These are phyloP conservation scores for Porphyrellus cyaneotinctus DNA, from an alignment of 768 basidiomycete species.

Conservation along the genomic window DNA sequence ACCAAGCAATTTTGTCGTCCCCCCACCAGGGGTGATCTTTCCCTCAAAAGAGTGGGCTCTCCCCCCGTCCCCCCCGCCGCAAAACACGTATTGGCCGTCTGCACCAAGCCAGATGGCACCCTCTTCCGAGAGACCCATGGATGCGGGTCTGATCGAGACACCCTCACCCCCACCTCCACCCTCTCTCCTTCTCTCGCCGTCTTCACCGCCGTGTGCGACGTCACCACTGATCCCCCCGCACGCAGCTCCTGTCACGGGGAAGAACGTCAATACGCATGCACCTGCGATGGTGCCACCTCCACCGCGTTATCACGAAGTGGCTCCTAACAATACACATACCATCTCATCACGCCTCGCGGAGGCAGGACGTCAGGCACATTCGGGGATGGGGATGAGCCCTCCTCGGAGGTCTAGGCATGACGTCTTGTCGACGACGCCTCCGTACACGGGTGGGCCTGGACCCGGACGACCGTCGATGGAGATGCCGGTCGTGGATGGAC, in stretches of 20 bases:
- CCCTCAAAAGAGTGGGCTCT: slow-evolving; percentile 16
- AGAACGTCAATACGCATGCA: slow-evolving; percentile 6
- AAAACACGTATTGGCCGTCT: slow-evolving; percentile 13
- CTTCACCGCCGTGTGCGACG: slow-evolving; percentile 10
- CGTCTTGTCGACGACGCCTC: not conserved
- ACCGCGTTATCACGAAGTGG: slow-evolving; percentile 21
- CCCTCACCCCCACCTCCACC: slow-evolving; percentile 3
- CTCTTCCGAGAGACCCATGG: slow-evolving; percentile 1
- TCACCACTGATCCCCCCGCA: slow-evolving; percentile 8
- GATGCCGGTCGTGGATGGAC: slow-evolving; percentile 6
- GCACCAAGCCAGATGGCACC: not conserved
- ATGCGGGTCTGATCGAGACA: slow-evolving; percentile 5
- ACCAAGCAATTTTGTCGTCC: slow-evolving; percentile 14
- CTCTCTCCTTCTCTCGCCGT: slow-evolving; percentile 15
- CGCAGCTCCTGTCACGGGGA: not conserved
- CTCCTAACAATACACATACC: not conserved
- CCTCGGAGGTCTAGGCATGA: slow-evolving; percentile 21
- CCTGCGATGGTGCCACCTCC: slow-evolving; percentile 14
- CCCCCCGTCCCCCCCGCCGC: slow-evolving; percentile 1
- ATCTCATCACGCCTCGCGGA: slow-evolving; percentile 22
- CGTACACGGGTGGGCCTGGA: not conserved
- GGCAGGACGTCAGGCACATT: slow-evolving; percentile 23
- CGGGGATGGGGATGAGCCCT: slow-evolving; percentile 5
- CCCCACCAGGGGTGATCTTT: slow-evolving; percentile 27
- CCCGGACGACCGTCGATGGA: slow-evolving; percentile 3